phyloP scores from a whole-genome alignment of 495 filamentous ascomycete species.

The Penicillium ochrochloron region DNA sequence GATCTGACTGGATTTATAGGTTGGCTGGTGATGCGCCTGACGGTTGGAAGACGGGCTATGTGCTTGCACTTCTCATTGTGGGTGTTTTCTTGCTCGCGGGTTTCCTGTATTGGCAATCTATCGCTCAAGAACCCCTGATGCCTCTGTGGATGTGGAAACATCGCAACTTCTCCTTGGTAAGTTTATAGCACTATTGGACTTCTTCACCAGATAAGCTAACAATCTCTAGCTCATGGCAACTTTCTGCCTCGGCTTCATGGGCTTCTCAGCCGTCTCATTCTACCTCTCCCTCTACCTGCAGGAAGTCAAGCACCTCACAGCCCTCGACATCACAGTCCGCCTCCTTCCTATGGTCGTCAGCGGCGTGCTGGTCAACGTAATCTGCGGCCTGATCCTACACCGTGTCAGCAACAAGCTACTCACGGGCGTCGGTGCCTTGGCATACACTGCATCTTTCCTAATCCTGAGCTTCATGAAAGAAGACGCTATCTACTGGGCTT shows the following conservation, averaged over 20 bases:
- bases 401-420: constrained; percentile 53
- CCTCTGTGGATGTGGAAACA: constrained; percentile 46
- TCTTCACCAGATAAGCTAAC: constrained; percentile 6
- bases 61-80: constrained; percentile 65
- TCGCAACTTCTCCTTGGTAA: constrained; percentile 43
- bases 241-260: constrained; percentile 44
- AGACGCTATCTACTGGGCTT: constrained; percentile 59
- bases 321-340: constrained; percentile 54
- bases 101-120: constrained; percentile 68
- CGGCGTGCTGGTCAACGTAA: constrained; percentile 57
- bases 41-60: constrained; percentile 70
- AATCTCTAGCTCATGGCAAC: constrained; percentile 34
- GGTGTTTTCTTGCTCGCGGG: constrained; percentile 59
- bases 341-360: constrained; percentile 60
- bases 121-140: constrained; percentile 39
- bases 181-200: not conserved
- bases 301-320: constrained; percentile 41
- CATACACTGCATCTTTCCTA: constrained; percentile 56
- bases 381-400: constrained; percentile 59
- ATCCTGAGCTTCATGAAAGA: constrained; percentile 55
- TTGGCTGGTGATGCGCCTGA: constrained; percentile 56
- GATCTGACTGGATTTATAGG: constrained; percentile 32
- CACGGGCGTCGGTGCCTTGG: constrained; percentile 46
- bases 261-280: constrained; percentile 41
- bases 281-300: constrained; percentile 51